Base-by-base conservation (phyloP, 2,329 filamentous ascomycete genomes). In the Clarireedia paspali region DNA sequence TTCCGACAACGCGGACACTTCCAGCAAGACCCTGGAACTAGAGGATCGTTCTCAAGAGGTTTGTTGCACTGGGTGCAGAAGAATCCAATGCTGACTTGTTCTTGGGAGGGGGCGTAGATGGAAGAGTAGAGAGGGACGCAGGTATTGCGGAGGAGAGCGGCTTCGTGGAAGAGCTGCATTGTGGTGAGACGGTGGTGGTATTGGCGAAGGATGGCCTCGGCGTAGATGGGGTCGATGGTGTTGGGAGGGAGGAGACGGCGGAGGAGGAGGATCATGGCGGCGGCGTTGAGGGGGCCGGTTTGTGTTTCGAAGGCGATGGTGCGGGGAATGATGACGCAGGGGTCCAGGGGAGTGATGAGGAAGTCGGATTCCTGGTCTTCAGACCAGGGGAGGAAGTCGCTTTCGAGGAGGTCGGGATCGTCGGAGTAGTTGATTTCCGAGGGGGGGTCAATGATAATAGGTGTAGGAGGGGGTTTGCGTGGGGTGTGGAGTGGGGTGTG, bases 131-230 rank as follows among this genome's bases (percentile, higher is more conserved):
- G 74, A 0, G 84, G 50, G 66, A 70, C 1, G 63, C 79, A 83
- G 7, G 85, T 68, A 50, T 86, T 85, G 2, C 83, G 80, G 15
- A 86, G 71, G 0, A 83, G 73, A 0, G 82, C 74, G 0, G 83
- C 82, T 63, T 85, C 80, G 23, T 79, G 73, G 63, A 84, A 85
- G 38, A 83, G 74, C 24, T 75, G 72, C 76, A 85, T 80, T 51
- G 72, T 72, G 73, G 78, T 81, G 1, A 86, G 76, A 0, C 83
- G 80, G 5, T 73, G 70, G 62, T 86, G 82, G 52, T 85, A 80
- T 57, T 84, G 80, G 7, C 77, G 74, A 1, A 86, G 68, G 26
- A 85, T 77, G 12, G 79, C 78, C 4, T 72, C 70, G 2, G 81
- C 81, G 60, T 81, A 81, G 58, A 79, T 70, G 10, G 71, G 63